Base-by-base conservation (phyloP, 805 yeast genomes). In the Ogataea polymorpha region DNA sequence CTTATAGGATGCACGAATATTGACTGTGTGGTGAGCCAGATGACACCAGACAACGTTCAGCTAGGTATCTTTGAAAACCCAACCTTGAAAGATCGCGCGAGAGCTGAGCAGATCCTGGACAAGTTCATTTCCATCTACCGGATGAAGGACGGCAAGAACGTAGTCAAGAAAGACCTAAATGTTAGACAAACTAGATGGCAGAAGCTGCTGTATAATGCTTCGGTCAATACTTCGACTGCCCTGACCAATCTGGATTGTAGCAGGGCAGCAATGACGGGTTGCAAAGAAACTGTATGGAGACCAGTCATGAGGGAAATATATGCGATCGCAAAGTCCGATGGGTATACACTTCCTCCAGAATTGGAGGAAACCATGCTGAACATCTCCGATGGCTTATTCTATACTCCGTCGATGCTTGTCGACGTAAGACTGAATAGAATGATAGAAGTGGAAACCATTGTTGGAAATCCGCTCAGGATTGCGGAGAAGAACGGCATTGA, bases 391-490 rank as follows among this genome's bases (percentile, higher is more conserved):
- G 67, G 70, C 14, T 53, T 65, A 23, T 59, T 58, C 44, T 71
- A 68, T 49, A 59, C 65, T 21, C 75, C 75, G 1, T 70, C 75
- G 11, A 71, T 71, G 76, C 55, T 67, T 25, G 68, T 70, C n/a
- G 76, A 71, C 45, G 61, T 60, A 9, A 52, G 65, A 41, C 53
- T 63, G 23, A 58, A 58, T 20, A 59, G 70, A 36, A 54, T 60
- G 49, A 63, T 70, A 39, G 76, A 71, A 47, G 51, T 68, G 31
- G 72, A 70, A 33, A 59, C 63, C 14, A 70, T 71, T 31, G 58
- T 70, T 35, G 75, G 75, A 5, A 70, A 70, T 42, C 66, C 49
- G 35, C 39, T 48, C 3, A 50, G 53, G 30, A 57, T 71, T 10
- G 77, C 75, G 0, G 46, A 58, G 36, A 58, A 56, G 32, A 64